Conservation (phyloP, 768 basidiomycete genomes). For the Tulasnella calospora region DNA sequence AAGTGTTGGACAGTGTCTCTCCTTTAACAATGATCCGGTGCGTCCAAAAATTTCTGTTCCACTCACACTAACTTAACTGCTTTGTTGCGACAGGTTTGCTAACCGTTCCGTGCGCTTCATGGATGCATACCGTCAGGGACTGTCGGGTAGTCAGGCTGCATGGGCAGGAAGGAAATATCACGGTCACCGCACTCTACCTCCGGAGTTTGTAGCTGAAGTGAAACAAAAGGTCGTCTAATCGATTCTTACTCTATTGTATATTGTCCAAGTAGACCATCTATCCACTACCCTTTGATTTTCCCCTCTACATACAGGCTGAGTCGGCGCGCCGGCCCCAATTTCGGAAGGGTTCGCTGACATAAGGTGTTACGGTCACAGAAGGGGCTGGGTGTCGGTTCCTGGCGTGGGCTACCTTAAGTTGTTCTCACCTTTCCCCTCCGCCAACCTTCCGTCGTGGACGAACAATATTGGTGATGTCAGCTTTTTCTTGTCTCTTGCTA, state of each 20-base stretch:
- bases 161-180: conserved; percentile 33
- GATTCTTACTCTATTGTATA: neutral
- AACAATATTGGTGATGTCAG: too few relatives aligned
- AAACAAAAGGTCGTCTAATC: neutral
- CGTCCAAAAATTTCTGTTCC: conserved; percentile 3
- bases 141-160: conserved; percentile 30
- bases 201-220: neutral
- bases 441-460: too few relatives aligned
- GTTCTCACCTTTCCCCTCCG: too few relatives aligned
- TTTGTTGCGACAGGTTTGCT: conserved; percentile 31
- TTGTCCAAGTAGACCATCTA: neutral
- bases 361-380: neutral
- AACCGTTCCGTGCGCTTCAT: conserved; percentile 32
- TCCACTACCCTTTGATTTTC: too few relatives aligned
- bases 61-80: neutral
- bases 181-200: conserved; percentile 31
- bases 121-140: conserved; percentile 31
- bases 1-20: conserved; percentile 34
- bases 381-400: conserved; percentile 3
- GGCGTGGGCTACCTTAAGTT: conserved; percentile 4
- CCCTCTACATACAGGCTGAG: too few relatives aligned
- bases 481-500: too few relatives aligned
- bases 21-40: conserved; percentile 28
- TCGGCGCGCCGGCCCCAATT: too few relatives aligned
- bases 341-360: too few relatives aligned